These are phyloP conservation scores for Cladorrhinum sp. DNA, from an alignment of 2,329 filamentous ascomycete genomes.

Conservation along the genomic window DNA sequence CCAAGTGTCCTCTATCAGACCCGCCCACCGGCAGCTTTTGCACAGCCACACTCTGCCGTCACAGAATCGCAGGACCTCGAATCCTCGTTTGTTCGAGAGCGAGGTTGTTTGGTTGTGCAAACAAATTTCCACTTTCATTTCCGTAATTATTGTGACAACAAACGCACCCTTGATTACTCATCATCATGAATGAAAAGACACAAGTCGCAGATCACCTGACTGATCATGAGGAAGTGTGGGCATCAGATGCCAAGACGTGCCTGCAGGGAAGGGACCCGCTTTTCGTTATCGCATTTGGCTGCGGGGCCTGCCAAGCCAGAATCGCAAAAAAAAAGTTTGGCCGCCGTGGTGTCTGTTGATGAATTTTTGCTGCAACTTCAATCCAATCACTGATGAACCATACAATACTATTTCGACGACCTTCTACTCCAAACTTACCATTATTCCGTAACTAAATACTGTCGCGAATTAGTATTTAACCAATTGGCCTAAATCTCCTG, in stretches of 20 bases:
- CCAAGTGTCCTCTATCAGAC: neutral
- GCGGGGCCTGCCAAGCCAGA: slow-evolving; percentile 9
- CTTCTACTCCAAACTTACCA: neutral
- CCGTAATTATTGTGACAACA: neutral
- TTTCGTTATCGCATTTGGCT: slow-evolving; percentile 1
- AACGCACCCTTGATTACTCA: slow-evolving; percentile 2
- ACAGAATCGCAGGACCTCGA: neutral
- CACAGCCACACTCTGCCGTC: neutral
- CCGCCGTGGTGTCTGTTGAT: neutral
- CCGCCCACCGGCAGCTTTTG: neutral
- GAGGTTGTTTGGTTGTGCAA: neutral
- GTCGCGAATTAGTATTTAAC: neutral
- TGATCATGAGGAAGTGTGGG: slow-evolving; percentile 4
- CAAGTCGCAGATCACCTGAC: slow-evolving; percentile 12
- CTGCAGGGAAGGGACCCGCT: neutral
- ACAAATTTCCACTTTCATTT: neutral
- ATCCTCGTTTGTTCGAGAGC: neutral
- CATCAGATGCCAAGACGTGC: neutral
- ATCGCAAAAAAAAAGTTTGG: slow-evolving; percentile 25
- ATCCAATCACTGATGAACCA: neutral
- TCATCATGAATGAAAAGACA: neutral
- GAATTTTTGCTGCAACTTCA: slow-evolving; percentile 20
- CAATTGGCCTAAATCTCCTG: neutral
- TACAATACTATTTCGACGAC: neutral
- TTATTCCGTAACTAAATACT: neutral